A percentile compares a stretch with the other conserved stretches of the same genome.
Conservation (phyloP, 2,329 filamentous ascomycete species). For the Ilyonectria mors-panacis region DNA sequence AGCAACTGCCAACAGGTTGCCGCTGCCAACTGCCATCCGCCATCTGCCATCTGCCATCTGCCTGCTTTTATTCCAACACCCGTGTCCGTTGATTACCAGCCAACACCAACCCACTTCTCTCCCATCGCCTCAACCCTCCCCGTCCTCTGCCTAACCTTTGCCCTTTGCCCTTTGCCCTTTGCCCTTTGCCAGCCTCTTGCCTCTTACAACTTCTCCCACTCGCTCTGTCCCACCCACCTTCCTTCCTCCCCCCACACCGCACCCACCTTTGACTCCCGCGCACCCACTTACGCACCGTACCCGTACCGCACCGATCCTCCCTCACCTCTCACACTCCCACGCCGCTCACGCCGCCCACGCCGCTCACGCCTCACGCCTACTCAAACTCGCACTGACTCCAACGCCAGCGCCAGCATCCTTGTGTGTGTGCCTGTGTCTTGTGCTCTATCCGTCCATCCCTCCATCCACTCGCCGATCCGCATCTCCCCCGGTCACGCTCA, state of each 20-base stretch:
- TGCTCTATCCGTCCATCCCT: background rate
- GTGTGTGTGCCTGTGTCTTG: background rate
- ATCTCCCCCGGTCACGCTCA: background rate
- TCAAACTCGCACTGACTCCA: background rate
- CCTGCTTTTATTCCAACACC: background rate
- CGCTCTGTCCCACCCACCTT: background rate
- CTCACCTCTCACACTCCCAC: slow-evolving; percentile 4
- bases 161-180: background rate
- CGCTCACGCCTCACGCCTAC: background rate
- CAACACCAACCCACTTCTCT: background rate
- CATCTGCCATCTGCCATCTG: background rate
- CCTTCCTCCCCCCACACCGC: background rate
- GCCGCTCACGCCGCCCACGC: background rate
- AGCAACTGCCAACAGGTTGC: background rate
- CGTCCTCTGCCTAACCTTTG: background rate
- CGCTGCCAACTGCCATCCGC: background rate
- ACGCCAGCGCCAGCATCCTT: slow-evolving; percentile 3
- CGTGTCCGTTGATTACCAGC: background rate
- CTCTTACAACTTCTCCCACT: slow-evolving; percentile 3
- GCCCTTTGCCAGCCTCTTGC: background rate
- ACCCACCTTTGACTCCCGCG: slow-evolving; percentile 5
- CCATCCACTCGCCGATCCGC: background rate
- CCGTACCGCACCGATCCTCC: slow-evolving; percentile 5
- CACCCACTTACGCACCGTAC: background rate
- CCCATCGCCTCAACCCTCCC: background rate